phyloP scores from a whole-genome alignment of 2,329 filamentous ascomycete genomes.

The Westerdykella ornata region DNA sequence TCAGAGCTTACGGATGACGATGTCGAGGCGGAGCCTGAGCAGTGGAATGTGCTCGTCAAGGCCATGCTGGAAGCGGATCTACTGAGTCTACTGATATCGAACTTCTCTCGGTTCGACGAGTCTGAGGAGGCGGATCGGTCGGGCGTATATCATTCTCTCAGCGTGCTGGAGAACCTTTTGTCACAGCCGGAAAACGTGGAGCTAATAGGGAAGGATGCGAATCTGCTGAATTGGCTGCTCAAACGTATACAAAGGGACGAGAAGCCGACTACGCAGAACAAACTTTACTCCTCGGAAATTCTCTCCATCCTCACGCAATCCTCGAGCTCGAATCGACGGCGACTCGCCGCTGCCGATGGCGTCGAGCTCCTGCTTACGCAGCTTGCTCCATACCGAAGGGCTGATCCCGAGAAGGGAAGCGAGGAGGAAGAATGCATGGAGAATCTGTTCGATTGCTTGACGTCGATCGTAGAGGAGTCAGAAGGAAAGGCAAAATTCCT shows the following conservation, averaged over 20 bases:
- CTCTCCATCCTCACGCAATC: conserved; percentile 82
- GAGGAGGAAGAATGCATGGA: conserved; percentile 94
- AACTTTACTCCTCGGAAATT: conserved; percentile 89
- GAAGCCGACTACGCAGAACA: conserved; percentile 71
- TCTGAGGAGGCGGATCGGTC: conserved; percentile 63
- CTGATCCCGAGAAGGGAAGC: conserved; percentile 75
- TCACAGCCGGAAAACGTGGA: conserved; percentile 63
- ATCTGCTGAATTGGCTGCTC: conserved; percentile 70
- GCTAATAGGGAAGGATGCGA: conserved; percentile 61
- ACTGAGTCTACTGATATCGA: conserved; percentile 66
- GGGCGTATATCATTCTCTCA: conserved; percentile 79
- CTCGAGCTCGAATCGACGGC: conserved; percentile 57
- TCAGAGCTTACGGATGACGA: conserved; percentile 91
- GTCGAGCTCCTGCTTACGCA: conserved; percentile 77
- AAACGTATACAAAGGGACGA: conserved; percentile 65
- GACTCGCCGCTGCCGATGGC: conserved; percentile 60
- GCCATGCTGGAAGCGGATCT: conserved; percentile 60
- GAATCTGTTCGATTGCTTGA: conserved; percentile 82
- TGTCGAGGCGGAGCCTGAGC: conserved; percentile 67
- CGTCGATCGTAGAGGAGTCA: conserved; percentile 69
- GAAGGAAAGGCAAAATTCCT: conserved; percentile 74
- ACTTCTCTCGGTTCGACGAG: conserved; percentile 75
- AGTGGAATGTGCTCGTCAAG: conserved; percentile 71
- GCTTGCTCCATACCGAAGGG: conserved; percentile 74
- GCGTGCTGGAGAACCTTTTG: conserved; percentile 77